Evolutionary conservation across 305 asterid genomes (phyloP).

Genomic region (Fraxinus baroniana): DNA sequence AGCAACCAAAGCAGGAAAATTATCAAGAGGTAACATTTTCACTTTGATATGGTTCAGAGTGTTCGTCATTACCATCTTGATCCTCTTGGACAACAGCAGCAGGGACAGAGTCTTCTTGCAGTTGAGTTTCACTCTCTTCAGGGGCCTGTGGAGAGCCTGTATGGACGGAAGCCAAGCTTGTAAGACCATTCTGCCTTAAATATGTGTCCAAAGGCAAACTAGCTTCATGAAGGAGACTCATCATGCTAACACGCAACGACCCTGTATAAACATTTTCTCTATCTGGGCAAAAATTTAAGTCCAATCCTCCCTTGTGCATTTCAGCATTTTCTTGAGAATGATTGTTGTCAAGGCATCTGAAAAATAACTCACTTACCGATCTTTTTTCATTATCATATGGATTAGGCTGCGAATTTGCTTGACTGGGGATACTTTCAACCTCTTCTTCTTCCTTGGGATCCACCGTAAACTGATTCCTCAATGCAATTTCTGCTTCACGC

Average conservation of each 20-base stretch:
- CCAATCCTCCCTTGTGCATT: constrained; percentile 47
- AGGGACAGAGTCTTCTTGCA: constrained; percentile 36
- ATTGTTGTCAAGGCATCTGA: constrained; percentile 33
- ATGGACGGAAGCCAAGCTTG: constrained; percentile 69
- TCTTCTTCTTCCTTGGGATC: constrained; percentile 70
- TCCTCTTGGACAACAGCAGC: constrained; percentile 40
- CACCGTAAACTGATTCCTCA: constrained; percentile 46
- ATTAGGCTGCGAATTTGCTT: constrained; percentile 28
- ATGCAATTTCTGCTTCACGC: constrained; percentile 81
- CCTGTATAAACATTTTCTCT: constrained; percentile 34
- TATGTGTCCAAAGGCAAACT: constrained; percentile 74
- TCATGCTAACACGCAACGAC: constrained; percentile 59
- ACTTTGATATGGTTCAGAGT: constrained; percentile 48
- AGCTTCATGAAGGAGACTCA: constrained; percentile 80
- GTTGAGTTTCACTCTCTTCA: constrained; percentile 35
- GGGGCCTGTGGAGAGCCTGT: constrained; percentile 38
- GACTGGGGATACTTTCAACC: constrained; percentile 51
- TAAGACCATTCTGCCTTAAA: constrained; percentile 78
- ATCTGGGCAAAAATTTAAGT: constrained; percentile 66
- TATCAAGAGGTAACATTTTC: constrained; percentile 48
- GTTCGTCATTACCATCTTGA: constrained; percentile 48
- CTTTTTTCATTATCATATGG: constrained; percentile 33
- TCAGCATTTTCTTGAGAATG: constrained; percentile 47
- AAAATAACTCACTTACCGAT: constrained; percentile 39
- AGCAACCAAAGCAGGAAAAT: background rate